Conservation (phyloP, 2,329 filamentous ascomycete species). For the Cladosporium sp. region DNA sequence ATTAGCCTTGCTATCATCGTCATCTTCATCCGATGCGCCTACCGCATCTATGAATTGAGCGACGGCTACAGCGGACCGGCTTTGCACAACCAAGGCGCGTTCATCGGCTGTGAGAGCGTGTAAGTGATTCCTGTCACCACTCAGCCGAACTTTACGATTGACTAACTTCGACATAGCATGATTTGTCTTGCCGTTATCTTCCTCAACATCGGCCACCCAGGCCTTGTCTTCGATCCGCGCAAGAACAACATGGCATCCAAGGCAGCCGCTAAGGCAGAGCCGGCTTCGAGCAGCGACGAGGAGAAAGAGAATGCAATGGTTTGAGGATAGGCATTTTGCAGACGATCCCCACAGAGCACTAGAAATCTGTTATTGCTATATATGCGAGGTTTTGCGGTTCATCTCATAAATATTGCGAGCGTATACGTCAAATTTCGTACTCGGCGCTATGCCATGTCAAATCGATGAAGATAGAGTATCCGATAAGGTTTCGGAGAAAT, state of each 20-base stretch:
- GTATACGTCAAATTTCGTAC: too few relatives aligned
- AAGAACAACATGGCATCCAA: not conserved
- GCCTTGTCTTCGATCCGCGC: conserved; percentile 4
- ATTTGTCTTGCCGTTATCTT: not conserved
- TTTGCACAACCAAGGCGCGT: conserved; percentile 16
- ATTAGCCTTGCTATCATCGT: conserved; percentile 54
- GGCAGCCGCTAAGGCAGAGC: not conserved
- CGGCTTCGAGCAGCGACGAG: conserved; percentile 5
- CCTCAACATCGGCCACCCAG: conserved; percentile 8
- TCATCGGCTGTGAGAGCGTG: conserved; percentile 29
- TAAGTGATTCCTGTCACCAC: not conserved
- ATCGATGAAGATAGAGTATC: too few relatives aligned
- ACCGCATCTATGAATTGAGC: conserved; percentile 61
- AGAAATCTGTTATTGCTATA: too few relatives aligned
- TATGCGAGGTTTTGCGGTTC: too few relatives aligned
- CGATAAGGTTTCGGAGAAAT: too few relatives aligned
- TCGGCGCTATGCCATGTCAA: too few relatives aligned
- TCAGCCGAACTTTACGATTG: not conserved
- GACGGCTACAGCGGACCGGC: conserved; percentile 58
- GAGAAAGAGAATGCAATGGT: not conserved
- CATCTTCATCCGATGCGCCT: conserved; percentile 61
- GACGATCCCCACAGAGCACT: too few relatives aligned
- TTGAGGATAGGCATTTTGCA: not conserved
- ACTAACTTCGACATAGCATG: conserved; percentile 4
- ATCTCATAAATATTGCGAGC: too few relatives aligned